Conservation (phyloP, 116 monocot genomes). For the Thalassia testudinum region DNA sequence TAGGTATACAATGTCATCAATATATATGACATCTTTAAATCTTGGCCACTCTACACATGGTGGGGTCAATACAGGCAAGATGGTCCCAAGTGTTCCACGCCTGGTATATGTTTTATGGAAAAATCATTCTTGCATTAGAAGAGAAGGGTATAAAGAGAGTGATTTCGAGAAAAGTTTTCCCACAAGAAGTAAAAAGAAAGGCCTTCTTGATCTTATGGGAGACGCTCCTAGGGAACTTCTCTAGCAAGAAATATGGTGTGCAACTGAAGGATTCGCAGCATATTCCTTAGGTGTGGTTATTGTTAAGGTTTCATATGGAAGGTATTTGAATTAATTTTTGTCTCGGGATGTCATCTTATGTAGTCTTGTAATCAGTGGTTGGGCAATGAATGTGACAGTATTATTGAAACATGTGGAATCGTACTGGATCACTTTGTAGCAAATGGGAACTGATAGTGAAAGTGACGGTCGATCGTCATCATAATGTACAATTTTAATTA, state of each 20-base stretch:
- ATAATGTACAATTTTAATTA: too few relatives aligned
- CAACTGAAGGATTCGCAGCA: constrained; percentile 84
- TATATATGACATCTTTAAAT: constrained; percentile 86
- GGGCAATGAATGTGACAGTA: too few relatives aligned
- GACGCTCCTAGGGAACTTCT: constrained; percentile 84
- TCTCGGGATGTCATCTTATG: too few relatives aligned
- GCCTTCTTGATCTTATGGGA: constrained; percentile 92
- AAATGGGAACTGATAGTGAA: too few relatives aligned
- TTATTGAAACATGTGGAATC: too few relatives aligned
- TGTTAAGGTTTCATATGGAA: too few relatives aligned
- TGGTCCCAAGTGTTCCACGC: constrained; percentile 45
- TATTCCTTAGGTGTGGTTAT: too few relatives aligned
- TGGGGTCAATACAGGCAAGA: constrained; percentile 28
- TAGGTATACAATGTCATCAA: constrained; percentile 93
- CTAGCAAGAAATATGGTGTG: constrained; percentile 91
- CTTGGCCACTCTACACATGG: constrained; percentile 71
- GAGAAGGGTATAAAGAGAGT: constrained; percentile 92
- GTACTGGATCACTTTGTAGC: too few relatives aligned
- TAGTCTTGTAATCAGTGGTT: too few relatives aligned
- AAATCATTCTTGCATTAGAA: constrained; percentile 95
- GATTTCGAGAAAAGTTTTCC: constrained; percentile 94
- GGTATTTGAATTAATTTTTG: too few relatives aligned
- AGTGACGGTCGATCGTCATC: too few relatives aligned
- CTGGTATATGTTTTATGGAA: constrained; percentile 99
- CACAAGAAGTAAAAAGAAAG: constrained; percentile 94